A percentile compares a stretch with the other conserved stretches of the same genome.
phyloP scores from a whole-genome alignment of 345 rosid genomes.

The Adansonia digitata region DNA sequence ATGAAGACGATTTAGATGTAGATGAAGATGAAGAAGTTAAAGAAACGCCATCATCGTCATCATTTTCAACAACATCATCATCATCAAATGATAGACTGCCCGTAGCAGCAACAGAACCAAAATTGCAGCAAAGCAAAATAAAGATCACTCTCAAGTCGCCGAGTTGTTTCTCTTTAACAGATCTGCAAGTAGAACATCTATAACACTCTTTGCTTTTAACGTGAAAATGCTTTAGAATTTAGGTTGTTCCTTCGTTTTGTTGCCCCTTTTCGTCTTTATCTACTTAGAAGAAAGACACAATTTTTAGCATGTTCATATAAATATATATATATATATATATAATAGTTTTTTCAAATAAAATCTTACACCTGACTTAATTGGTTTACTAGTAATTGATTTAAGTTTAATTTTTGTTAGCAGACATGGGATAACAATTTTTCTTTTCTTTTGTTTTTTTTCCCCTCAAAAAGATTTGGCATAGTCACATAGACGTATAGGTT shows the following conservation, averaged over 20 bases:
- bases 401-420: no score
- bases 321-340: not conserved
- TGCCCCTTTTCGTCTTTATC: not conserved
- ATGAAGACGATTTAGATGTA: constrained; percentile 38
- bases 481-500: no score
- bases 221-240: not conserved
- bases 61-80: constrained; percentile 13
- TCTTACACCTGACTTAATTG: not conserved
- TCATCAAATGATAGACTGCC: constrained; percentile 2
- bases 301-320: not conserved
- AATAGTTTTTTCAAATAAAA: not conserved
- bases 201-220: not conserved
- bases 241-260: no score
- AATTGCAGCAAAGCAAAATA: constrained; percentile 18
- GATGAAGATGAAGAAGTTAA: constrained; percentile 18
- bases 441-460: no score
- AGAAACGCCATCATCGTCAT: constrained; percentile 13
- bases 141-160: constrained; percentile 36
- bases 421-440: no score
- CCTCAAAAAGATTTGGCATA: no score
- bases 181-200: constrained; percentile 49
- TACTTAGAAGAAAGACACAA: not conserved
- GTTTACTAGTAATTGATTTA: no score
- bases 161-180: constrained; percentile 68
- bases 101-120: not conserved